Evolutionary conservation across 345 rosid genomes (phyloP).

Genomic region (Moricandia moricandioides): DNA sequence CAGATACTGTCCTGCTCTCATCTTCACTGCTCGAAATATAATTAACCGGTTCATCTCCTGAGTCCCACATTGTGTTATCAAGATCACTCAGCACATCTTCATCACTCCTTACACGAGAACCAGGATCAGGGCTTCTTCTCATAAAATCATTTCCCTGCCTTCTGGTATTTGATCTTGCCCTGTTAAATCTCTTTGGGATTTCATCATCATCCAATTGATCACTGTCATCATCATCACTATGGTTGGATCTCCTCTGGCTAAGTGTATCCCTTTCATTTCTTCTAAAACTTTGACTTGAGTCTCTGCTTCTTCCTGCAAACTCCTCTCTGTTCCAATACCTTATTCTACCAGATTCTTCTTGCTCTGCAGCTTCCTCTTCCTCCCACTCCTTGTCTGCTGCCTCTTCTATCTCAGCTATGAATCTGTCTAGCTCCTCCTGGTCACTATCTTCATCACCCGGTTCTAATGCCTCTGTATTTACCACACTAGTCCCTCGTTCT

Average conservation of each 20-base stretch:
- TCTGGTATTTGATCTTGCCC: conserved; percentile 38
- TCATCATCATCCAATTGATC: conserved; percentile 49
- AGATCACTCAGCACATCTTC: conserved; percentile 67
- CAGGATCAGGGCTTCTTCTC: conserved; percentile 24
- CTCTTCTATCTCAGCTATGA: conserved; percentile 91
- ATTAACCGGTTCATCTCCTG: conserved; percentile 33
- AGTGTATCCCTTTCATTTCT: conserved; percentile 46
- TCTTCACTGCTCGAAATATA: conserved; percentile 35
- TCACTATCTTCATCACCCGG: conserved; percentile 73
- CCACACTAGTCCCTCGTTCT: conserved; percentile 14
- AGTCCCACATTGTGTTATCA: conserved; percentile 71
- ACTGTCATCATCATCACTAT: conserved; percentile 39
- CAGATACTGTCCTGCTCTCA: conserved; percentile 15
- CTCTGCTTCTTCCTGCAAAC: conserved; percentile 60
- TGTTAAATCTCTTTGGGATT: conserved; percentile 32
- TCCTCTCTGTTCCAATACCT: conserved; percentile 84
- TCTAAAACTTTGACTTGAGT: conserved; percentile 41
- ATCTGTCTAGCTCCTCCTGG: conserved; percentile 88
- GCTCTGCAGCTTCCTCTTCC: conserved; percentile 89
- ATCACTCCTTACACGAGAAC: conserved; percentile 43
- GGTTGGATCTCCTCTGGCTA: conserved; percentile 43
- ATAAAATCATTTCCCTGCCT: conserved; percentile 27
- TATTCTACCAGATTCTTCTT: conserved; percentile 68
- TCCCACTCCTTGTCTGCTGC: conserved; percentile 97
- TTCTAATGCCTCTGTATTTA: conserved; percentile 42